Evolutionary conservation across 1,284 basidiomycete genomes (phyloP).

Genomic region (Moniliophthora roreri): DNA sequence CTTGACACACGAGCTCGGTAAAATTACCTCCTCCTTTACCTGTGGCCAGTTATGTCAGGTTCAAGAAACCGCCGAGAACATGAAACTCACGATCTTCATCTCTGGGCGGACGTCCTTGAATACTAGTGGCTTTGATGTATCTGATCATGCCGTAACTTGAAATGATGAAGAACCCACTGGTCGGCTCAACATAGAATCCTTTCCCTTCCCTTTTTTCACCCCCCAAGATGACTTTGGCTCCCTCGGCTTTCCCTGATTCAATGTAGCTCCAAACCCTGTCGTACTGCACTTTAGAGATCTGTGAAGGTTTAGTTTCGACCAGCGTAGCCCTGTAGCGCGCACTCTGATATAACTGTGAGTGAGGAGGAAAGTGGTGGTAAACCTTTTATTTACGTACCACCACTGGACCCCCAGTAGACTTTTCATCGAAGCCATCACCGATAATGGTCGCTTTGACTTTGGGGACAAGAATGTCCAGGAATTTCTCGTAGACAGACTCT

Average conservation of each 20-base stretch:
- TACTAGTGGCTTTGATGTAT: constrained; percentile 40
- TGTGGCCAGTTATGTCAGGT: constrained; percentile 24
- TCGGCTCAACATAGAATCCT: constrained; percentile 77
- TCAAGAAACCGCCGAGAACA: constrained; percentile 11
- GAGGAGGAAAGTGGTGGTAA: too few species aligned
- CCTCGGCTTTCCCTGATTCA: constrained; percentile 81
- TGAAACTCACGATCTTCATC: constrained; percentile 73
- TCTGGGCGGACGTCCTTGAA: constrained; percentile 69
- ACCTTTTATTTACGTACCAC: too few species aligned
- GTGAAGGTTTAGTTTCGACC: constrained; percentile 12
- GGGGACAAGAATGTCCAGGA: constrained; percentile 64
- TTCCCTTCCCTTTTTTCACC: constrained; percentile 71
- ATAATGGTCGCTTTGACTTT: constrained; percentile 73
- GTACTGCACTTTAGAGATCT: constrained; percentile 85
- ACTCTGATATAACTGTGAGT: too few species aligned
- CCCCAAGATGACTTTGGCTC: constrained; percentile 79
- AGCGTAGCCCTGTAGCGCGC: too few species aligned
- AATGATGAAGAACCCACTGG: constrained; percentile 47
- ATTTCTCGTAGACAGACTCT: constrained; percentile 82
- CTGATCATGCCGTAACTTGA: neutral
- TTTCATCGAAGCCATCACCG: constrained; percentile 80
- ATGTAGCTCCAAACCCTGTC: constrained; percentile 92
- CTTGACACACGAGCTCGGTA: too few species aligned
- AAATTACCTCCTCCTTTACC: constrained; percentile 70
- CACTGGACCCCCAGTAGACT: constrained; percentile 77